A percentile compares a stretch with the other conserved stretches of the same genome.
Evolutionary conservation across 148 eudicot species (phyloP).

Genomic region (Hydrangea macrophylla): DNA sequence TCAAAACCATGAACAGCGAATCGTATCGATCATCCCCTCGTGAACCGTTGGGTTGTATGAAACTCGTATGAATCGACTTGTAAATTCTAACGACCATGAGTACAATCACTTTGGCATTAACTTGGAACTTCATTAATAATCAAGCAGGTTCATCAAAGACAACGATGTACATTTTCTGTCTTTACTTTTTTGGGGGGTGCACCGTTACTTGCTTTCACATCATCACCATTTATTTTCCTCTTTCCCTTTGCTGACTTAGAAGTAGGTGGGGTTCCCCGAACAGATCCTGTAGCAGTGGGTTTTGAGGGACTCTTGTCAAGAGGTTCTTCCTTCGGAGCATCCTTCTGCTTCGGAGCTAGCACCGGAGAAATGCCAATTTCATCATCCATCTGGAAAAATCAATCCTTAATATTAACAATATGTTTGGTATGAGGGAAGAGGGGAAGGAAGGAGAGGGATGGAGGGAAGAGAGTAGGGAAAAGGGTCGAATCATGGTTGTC

Average conservation of each 20-base stretch:
- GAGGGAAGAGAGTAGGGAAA: too few species aligned
- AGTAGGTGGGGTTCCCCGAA: constrained; percentile 63
- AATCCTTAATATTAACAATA: constrained; percentile 1
- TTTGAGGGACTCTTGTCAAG: constrained; percentile 70
- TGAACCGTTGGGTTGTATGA: too few species aligned
- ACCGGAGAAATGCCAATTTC: constrained; percentile 75
- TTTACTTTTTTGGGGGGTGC: constrained; percentile 76
- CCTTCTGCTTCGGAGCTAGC: constrained; percentile 76
- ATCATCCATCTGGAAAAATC: constrained; percentile 52
- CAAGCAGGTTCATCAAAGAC: not conserved
- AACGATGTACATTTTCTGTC: constrained; percentile 61
- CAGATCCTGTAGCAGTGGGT: constrained; percentile 44
- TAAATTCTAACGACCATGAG: constrained; percentile 6
- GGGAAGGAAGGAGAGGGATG: too few species aligned
- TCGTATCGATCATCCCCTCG: too few species aligned
- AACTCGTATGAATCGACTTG: too few species aligned
- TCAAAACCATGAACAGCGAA: not conserved
- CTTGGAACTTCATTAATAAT: not conserved
- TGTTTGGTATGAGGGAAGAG: too few species aligned
- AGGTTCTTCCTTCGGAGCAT: constrained; percentile 78
- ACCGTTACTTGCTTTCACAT: constrained; percentile 48
- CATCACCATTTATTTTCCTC: constrained; percentile 69
- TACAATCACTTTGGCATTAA: not conserved
- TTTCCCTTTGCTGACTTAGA: constrained; percentile 87
- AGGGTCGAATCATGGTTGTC: too few species aligned